These are phyloP conservation scores for Nectriaceae sp. DNA, from an alignment of 2,329 filamentous ascomycete species.

Conservation along the genomic window DNA sequence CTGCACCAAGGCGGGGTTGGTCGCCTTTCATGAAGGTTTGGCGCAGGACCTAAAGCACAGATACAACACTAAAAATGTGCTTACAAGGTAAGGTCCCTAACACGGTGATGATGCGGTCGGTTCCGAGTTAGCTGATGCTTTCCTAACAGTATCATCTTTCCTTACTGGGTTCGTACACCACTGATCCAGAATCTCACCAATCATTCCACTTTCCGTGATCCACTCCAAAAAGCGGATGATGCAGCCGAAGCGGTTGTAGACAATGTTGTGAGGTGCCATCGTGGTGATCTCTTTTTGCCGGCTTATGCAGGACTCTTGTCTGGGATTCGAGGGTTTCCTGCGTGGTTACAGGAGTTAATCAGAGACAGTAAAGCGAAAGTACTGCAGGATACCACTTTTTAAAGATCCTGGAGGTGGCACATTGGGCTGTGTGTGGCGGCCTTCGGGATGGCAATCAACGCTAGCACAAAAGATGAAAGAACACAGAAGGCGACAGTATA, in stretches of 20 bases:
- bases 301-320: constrained; percentile 20
- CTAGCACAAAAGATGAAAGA: too few species aligned
- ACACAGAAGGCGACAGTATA: too few species aligned
- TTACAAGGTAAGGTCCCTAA: constrained; percentile 49
- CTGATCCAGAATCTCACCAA: neutral
- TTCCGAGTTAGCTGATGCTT: neutral
- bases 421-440: too few species aligned
- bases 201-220: neutral
- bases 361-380: constrained; percentile 25
- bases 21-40: constrained; percentile 68
- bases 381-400: neutral
- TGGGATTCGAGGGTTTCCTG: constrained; percentile 43
- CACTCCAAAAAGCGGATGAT: constrained; percentile 25
- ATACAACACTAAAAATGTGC: constrained; percentile 62
- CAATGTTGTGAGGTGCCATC: constrained; percentile 45
- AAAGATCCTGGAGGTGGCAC: too few species aligned
- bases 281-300: constrained; percentile 50
- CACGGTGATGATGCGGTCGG: too few species aligned
- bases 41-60: constrained; percentile 55
- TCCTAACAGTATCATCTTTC: neutral
- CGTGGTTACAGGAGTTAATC: constrained; percentile 36
- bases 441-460: too few species aligned
- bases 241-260: constrained; percentile 45
- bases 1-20: constrained; percentile 63
- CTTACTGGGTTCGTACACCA: neutral